These are phyloP conservation scores for Lathyrus sativus DNA, from an alignment of 306 rosid species.

Conservation along the genomic window DNA sequence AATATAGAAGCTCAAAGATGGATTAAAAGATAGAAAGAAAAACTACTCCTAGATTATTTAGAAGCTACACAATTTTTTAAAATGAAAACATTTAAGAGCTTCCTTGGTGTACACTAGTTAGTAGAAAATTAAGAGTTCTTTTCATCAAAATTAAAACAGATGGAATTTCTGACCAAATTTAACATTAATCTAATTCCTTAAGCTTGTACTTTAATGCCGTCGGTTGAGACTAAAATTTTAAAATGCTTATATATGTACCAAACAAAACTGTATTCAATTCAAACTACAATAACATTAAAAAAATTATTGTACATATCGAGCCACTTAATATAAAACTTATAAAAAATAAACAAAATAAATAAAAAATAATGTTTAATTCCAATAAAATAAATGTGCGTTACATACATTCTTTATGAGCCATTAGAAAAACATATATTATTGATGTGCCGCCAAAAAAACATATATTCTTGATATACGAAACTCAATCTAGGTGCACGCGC, in stretches of 20 bases:
- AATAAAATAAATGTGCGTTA: not conserved
- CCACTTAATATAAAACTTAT: constrained; percentile 11
- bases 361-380: not conserved
- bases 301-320: not conserved
- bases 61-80: not conserved
- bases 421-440: not conserved
- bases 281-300: constrained; percentile 4
- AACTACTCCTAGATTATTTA: too few relatives aligned
- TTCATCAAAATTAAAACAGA: not conserved
- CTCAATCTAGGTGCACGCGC: constrained; percentile 39
- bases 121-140: too few relatives aligned
- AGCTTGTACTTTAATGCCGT: too few relatives aligned
- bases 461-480: constrained; percentile 8
- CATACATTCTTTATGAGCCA: constrained; percentile 14
- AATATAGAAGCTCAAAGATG: too few relatives aligned
- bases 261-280: too few relatives aligned
- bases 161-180: constrained; percentile 14
- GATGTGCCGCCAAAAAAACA: not conserved
- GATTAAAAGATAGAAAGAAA: too few relatives aligned
- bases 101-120: not conserved
- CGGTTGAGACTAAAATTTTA: too few relatives aligned
- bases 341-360: not conserved
- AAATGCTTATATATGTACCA: too few relatives aligned
- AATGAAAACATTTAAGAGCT: not conserved
- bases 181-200: too few relatives aligned